Evolutionary conservation across 768 basidiomycete species (phyloP), one percentile per base, ranked within the genome.

Genomic region (Hortiboletus campestris): DNA sequence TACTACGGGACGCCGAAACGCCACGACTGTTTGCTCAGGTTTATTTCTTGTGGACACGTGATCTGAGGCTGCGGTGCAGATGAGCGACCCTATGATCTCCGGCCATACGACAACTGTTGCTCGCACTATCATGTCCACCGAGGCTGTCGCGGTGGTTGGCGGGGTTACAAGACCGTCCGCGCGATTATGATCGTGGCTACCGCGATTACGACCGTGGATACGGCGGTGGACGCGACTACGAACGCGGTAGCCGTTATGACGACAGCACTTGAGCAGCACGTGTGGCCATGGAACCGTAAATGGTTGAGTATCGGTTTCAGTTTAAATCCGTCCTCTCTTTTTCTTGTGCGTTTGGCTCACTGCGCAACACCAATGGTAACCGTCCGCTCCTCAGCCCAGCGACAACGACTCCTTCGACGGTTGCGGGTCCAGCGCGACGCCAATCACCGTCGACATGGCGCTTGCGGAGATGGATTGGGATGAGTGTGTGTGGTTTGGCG

Each of bases 1-100:
- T 99, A 99, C 81, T 92, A 91, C 59, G 95, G 94, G 0, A 92
- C 94, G 45, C 91, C 94, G 42, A 94, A 95, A 75, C 81, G 90
- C 38, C 74, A 77, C 56, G 86, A 88, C 58, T 71, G 87, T 86
- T 63, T 55, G 81, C 72, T 31, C 47, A 16, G n/a, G 25, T 48
- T 20, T 55, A 25, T 52, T 48, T 56, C 11, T 12, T 36, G 8
- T 36, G 12, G 17, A 32, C 6, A n/a, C 14, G 14, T 19, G 6
- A 31, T 13, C 43, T 63, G 13, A 58, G 25, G 36, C 46, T 29
- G 20, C 25, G 46, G 48, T 31, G 63, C 67, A 86, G 92, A 82
- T 60, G 91, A 94, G 67, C 84, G 93, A 32, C 91, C 85, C 1
- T 97, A 98, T 67, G 91, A 94, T 68, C 94, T 93, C 39, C 84